Evolutionary conservation across 331 rosid species (phyloP).

Genomic region (Malus hybrid): DNA sequence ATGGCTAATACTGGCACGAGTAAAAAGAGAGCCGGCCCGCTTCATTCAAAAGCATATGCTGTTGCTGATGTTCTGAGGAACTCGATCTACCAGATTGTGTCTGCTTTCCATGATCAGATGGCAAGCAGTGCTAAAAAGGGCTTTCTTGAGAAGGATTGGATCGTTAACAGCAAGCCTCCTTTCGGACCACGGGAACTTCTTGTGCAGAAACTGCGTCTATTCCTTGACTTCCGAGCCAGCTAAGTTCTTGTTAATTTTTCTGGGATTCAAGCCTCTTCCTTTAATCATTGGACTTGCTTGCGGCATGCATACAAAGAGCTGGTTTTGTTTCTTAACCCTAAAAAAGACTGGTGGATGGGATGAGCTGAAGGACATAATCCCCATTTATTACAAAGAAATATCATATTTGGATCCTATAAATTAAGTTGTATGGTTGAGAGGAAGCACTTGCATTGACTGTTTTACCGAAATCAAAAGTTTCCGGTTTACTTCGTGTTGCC

Average conservation of each 20-base stretch:
- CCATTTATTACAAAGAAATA: background rate
- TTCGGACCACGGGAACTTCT: slow-evolving; percentile 65
- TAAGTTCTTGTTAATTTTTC: slow-evolving; percentile 11
- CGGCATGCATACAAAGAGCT: background rate
- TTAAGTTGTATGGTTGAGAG: slow-evolving; percentile 1
- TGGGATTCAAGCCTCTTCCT: slow-evolving; percentile 6
- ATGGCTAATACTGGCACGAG: slow-evolving; percentile 38
- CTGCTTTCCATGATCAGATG: slow-evolving; percentile 81
- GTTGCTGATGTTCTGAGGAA: slow-evolving; percentile 70
- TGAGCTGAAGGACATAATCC: background rate
- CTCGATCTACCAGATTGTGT: slow-evolving; percentile 70
- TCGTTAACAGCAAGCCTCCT: slow-evolving; percentile 36
- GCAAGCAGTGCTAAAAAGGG: slow-evolving; percentile 63
- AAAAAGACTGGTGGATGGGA: background rate
- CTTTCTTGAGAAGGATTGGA: slow-evolving; percentile 84
- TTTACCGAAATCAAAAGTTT: background rate
- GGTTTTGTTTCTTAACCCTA: background rate
- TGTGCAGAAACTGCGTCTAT: slow-evolving; percentile 54
- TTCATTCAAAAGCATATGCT: slow-evolving; percentile 73
- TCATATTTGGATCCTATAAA: background rate
- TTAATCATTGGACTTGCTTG: background rate
- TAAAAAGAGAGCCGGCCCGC: slow-evolving; percentile 57
- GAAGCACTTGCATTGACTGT: background rate
- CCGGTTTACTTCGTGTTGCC: background rate
- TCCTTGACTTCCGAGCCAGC: slow-evolving; percentile 72